A percentile compares a stretch with the other conserved stretches of the same genome.
Conservation (phyloP, 2,329 filamentous ascomycete genomes). For the Ophiocordyceps sinensis region DNA sequence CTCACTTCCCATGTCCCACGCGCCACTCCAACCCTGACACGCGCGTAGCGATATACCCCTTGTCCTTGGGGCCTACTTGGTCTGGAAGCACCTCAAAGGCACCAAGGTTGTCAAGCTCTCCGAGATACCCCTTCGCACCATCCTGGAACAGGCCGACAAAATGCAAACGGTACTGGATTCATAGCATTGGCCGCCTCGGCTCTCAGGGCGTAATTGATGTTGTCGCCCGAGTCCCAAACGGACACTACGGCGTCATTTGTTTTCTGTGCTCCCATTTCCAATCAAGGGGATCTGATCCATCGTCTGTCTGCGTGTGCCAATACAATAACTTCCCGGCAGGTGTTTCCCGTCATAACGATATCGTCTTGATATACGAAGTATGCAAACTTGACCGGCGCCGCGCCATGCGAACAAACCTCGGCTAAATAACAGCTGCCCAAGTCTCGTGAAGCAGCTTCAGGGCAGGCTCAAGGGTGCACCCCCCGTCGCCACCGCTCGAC, state of each 20-base stretch:
- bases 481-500: conserved; percentile 29
- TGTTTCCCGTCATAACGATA: background rate
- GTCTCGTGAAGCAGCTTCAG: too few relatives aligned
- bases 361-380: background rate
- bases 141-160: conserved; percentile 31
- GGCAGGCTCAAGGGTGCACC: conserved; percentile 13
- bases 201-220: too few relatives aligned
- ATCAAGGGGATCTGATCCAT: too few relatives aligned
- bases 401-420: background rate
- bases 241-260: too few relatives aligned
- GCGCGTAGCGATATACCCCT: conserved; percentile 40
- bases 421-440: background rate
- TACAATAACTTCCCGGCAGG: too few relatives aligned
- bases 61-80: conserved; percentile 37
- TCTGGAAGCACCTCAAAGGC: conserved; percentile 53
- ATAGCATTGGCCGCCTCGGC: background rate
- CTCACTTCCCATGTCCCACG: background rate
- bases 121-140: conserved; percentile 36
- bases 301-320: too few relatives aligned
- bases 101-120: conserved; percentile 38
- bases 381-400: background rate
- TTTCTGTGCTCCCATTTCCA: too few relatives aligned
- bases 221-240: too few relatives aligned
- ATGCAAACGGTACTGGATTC: conserved; percentile 3
- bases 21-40: conserved; percentile 6